Base-by-base conservation (phyloP, 1,139 yeast species). In the Zygosaccharomyces pseudobailii region DNA sequence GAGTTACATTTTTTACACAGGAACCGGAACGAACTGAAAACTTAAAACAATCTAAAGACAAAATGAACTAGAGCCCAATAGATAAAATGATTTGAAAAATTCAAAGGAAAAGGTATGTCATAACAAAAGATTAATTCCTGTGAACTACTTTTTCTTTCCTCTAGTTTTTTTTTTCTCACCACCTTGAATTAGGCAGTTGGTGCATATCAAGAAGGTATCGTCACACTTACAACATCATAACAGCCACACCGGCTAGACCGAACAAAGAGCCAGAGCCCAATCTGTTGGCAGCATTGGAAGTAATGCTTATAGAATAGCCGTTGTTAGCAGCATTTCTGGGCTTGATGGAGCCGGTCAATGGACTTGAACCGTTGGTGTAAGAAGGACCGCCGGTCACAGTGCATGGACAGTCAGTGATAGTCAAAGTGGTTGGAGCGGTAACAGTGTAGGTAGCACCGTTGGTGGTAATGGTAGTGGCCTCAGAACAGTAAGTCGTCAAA, bases 351-450 rank as follows among this genome's bases (percentile, higher is more conserved):
- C 42, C 10, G 22, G 42, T 22, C 27, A 42, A 17, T 40, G 49
- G 47, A n/a, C 40, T 22, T 6, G 41, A 34, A 19, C 43, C 46
- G 35, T 42, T 42, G n/a, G 25, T 38, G 41, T 38, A 38, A 21
- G 41, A 38, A 27, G 41, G 34, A 17, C 34, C 41, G 4, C 19
- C 34, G 30, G 48, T 48, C 56, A 82, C 67, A 56, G 85, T 77
- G 72, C 88, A 82, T 63, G 78, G 77, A 61, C 77, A 73, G 64
- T 75, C 79, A 52, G 83, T 77, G 67, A 79, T 71, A 57, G 82
- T 78, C 57, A 80, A 58, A 52, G 84, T 78, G 55, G 79, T 72
- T 45, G 79, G 75, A 48, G 57, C 72, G 45, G 78, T 69, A 57
- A 76, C 82, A 50, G 79, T 74, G 71, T 72, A 66, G 52, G 77